Percentiles rank a stretch among this genome's conserved stretches.
Evolutionary conservation across 2,329 filamentous ascomycete species (phyloP).

Genomic region (Aspergillus fijiensis): DNA sequence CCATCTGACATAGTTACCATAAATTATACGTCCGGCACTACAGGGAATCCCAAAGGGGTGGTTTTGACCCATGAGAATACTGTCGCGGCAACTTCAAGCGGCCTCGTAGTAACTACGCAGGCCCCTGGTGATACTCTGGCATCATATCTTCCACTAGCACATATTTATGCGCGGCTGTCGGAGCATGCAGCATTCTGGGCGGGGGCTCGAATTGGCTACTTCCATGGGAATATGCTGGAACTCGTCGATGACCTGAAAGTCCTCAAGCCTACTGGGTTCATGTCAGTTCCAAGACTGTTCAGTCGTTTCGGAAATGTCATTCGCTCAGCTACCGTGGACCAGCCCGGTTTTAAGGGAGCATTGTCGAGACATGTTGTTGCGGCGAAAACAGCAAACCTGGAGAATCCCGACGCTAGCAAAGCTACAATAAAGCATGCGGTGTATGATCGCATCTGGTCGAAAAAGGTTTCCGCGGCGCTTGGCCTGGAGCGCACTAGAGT

Average conservation of each 20-base stretch:
- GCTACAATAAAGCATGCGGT: conserved; percentile 61
- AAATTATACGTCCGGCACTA: conserved; percentile 66
- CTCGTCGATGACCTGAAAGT: conserved; percentile 90
- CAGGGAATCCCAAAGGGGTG: conserved; percentile 64
- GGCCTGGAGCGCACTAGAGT: conserved; percentile 71
- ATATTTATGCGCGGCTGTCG: conserved; percentile 85
- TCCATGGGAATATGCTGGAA: conserved; percentile 84
- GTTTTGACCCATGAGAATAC: conserved; percentile 77
- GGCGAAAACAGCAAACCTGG: conserved; percentile 77
- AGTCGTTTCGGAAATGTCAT: conserved; percentile 87
- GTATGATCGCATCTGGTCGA: conserved; percentile 75
- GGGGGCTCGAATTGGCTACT: conserved; percentile 80
- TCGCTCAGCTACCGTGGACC: conserved; percentile 73
- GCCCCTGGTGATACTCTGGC: conserved; percentile 64
- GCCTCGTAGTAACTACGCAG: conserved; percentile 55
- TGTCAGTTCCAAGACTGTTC: conserved; percentile 86
- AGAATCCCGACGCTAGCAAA: conserved; percentile 63
- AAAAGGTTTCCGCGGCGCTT: conserved; percentile 79
- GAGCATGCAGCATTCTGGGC: conserved; percentile 74
- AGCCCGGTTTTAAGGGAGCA: conserved; percentile 74
- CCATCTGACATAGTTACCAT: conserved; percentile 77
- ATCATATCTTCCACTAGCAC: conserved; percentile 89
- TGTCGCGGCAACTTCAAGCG: conserved; percentile 67
- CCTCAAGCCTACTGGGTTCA: conserved; percentile 76
- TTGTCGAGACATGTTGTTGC: conserved; percentile 77